Evolutionary conservation across 257 asterid genomes (phyloP).

Genomic region (Solanum bukasovii): DNA sequence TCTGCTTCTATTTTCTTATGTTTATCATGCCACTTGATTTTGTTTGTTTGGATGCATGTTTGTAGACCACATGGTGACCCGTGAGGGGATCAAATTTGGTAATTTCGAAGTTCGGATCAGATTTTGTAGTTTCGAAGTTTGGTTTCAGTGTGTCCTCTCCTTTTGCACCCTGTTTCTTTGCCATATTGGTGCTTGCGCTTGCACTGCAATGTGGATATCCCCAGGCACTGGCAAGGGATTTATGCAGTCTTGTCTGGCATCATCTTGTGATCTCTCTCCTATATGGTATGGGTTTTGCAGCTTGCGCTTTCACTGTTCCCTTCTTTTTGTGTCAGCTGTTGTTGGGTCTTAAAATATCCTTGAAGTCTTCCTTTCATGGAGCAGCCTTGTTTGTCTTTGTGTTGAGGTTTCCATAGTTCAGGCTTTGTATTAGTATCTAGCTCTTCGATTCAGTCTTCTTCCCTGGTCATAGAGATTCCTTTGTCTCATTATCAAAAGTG

Average conservation of each 20-base stretch:
- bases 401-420: neutral
- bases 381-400: neutral
- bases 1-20: no score
- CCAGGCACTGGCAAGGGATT: neutral
- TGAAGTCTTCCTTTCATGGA: neutral
- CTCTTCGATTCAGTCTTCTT: no score
- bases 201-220: neutral
- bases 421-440: neutral
- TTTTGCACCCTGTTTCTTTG: neutral
- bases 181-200: neutral
- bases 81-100: neutral
- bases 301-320: neutral
- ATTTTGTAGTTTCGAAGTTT: neutral
- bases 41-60: no score
- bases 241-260: neutral
- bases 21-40: no score
- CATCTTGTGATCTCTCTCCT: neutral
- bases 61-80: neutral
- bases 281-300: neutral
- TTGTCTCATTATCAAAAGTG: no score
- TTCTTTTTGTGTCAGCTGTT: no score
- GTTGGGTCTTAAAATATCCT: neutral
- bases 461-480: no score
- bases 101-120: no score
- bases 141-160: neutral